Evolutionary conservation across 306 rosid species (phyloP).

Genomic region (Lablab purpureus): DNA sequence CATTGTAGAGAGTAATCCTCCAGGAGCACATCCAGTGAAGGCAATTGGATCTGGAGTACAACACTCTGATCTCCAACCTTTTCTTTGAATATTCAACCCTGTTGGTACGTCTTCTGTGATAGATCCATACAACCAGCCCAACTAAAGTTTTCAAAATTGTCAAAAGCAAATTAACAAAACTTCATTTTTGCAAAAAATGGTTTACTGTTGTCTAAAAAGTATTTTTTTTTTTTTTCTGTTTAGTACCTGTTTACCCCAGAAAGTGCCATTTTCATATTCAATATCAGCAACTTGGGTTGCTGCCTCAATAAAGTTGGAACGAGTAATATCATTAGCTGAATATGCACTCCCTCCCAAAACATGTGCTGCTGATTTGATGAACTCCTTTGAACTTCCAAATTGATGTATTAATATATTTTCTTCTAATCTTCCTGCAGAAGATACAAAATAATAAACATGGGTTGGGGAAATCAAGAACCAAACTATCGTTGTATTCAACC

Average conservation of each 20-base stretch:
- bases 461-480: not conserved
- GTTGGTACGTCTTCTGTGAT: constrained; percentile 66
- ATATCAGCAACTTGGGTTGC: constrained; percentile 58
- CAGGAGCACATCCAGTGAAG: constrained; percentile 69
- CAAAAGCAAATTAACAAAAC: not conserved
- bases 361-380: constrained; percentile 51
- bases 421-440: constrained; percentile 44
- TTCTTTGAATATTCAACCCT: constrained; percentile 60
- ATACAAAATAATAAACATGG: not conserved
- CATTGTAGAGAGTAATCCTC: constrained; percentile 57
- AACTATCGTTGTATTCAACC: not conserved
- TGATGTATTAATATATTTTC: constrained; percentile 36
- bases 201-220: not conserved
- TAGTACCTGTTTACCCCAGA: constrained; percentile 72
- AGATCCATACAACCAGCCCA: constrained; percentile 65
- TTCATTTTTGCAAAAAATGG: not conserved
- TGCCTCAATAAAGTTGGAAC: constrained; percentile 42
- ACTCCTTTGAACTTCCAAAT: constrained; percentile 67
- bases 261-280: constrained; percentile 60
- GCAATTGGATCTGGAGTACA: constrained; percentile 56
- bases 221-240: not conserved
- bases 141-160: constrained; percentile 3
- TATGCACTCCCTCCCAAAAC: constrained; percentile 49
- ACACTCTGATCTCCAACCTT: constrained; percentile 71
- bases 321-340: not conserved